Evolutionary conservation across 169 alveolate genomes (phyloP).

Genomic region (Pseudocohnilembus persalinus): DNA sequence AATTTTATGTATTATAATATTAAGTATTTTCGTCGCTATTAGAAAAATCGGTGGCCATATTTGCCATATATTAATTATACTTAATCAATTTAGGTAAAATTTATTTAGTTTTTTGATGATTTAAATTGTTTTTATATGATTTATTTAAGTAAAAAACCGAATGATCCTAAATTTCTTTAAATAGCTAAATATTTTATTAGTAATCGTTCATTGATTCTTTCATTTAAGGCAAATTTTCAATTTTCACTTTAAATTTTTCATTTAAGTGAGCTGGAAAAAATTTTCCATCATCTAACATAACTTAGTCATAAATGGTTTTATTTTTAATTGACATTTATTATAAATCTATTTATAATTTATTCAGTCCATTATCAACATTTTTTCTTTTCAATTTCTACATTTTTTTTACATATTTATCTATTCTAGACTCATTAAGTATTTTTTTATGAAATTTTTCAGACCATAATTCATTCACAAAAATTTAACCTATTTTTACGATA

Average conservation of each 20-base stretch:
- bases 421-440: background rate
- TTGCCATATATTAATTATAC: too few species aligned
- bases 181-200: background rate
- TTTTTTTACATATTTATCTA: too few species aligned
- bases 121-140: too few species aligned
- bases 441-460: background rate
- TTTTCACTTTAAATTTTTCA: background rate
- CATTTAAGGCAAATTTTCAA: background rate
- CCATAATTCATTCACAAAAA: background rate
- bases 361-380: background rate
- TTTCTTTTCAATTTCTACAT: background rate
- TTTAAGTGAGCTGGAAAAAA: background rate
- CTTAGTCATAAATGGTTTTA: background rate
- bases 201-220: too few species aligned
- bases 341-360: too few species aligned
- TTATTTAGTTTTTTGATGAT: too few species aligned
- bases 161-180: background rate
- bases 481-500: background rate
- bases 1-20: too few species aligned
- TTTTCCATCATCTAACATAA: background rate
- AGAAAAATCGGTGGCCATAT: too few species aligned
- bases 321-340: background rate
- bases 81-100: too few species aligned
- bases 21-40: too few species aligned
- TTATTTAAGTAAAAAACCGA: too few species aligned